phyloP scores from a whole-genome alignment of 805 yeast genomes.

The Candida nanaspora region DNA sequence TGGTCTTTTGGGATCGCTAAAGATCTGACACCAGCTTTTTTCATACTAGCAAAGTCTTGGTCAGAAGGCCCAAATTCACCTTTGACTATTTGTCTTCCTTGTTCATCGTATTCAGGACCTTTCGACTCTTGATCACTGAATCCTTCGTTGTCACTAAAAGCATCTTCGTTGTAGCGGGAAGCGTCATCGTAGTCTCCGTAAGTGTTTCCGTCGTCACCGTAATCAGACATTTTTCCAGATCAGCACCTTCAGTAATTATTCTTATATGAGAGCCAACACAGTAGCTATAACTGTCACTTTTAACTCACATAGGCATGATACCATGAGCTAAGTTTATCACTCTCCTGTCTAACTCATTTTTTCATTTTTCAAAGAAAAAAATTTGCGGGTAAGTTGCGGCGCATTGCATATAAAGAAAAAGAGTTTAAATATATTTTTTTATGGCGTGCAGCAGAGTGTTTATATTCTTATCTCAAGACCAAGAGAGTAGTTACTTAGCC shows the following conservation, averaged over 20 bases:
- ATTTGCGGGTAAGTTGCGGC: conserved; percentile 1
- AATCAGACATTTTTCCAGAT: conserved; percentile 39
- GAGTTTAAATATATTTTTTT: too few species aligned
- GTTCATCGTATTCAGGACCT: conserved; percentile 45
- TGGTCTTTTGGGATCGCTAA: conserved; percentile 84
- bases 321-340: too few species aligned
- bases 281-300: too few species aligned
- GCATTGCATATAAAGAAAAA: too few species aligned
- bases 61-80: conserved; percentile 65
- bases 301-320: too few species aligned
- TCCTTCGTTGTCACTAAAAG: conserved; percentile 25
- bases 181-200: conserved; percentile 82
- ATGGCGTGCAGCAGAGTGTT: too few species aligned
- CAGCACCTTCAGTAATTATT: too few species aligned
- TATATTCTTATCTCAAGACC: too few species aligned
- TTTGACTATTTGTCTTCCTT: conserved; percentile 65
- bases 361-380: neutral
- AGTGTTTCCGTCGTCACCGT: conserved; percentile 56
- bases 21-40: conserved; percentile 29
- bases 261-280: too few species aligned
- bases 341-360: neutral
- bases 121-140: conserved; percentile 34
- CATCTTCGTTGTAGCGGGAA: conserved; percentile 35
- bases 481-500: too few species aligned
- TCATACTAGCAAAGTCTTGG: conserved; percentile 20